Conservation (phyloP, 163 green algal genomes). For the Prototheca cutis region DNA sequence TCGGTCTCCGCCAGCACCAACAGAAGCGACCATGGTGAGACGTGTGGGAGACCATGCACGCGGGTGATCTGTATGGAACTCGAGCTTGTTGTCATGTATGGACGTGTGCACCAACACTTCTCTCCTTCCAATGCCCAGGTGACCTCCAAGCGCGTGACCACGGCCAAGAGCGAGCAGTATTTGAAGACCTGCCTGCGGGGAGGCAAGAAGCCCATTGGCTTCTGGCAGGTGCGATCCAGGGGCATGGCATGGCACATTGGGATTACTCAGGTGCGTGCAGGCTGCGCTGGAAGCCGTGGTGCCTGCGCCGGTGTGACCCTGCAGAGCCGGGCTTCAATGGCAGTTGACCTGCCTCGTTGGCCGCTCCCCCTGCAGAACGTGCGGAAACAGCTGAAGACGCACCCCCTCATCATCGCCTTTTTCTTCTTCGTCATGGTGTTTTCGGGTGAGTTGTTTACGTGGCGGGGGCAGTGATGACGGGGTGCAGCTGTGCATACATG, state of each 20-base stretch:
- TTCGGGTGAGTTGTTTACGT: constrained; percentile 10
- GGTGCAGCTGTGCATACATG: not conserved
- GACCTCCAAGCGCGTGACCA: constrained; percentile 61
- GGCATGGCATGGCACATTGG: not conserved
- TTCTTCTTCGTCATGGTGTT: constrained; percentile 32
- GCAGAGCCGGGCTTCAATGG: no score
- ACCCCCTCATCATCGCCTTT: constrained; percentile 19
- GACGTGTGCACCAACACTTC: no score
- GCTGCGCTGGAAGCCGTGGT: no score
- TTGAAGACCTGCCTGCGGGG: constrained; percentile 27
- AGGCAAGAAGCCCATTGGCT: constrained; percentile 26
- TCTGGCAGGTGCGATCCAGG: constrained; percentile 19
- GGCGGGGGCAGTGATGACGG: not conserved
- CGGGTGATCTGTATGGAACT: no score
- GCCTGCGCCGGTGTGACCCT: no score
- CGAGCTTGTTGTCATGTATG: no score
- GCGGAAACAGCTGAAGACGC: constrained; percentile 17
- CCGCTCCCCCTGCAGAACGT: constrained; percentile 12
- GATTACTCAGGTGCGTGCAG: not conserved
- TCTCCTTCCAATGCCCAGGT: no score
- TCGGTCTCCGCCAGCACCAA: not conserved
- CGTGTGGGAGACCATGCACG: no score
- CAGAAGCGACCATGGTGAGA: not conserved
- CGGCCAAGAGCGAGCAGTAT: constrained; percentile 59
- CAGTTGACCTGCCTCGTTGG: no score